These are phyloP conservation scores for Salicornia ramosissima DNA, from an alignment of 148 eudicot genomes.

Conservation along the genomic window DNA sequence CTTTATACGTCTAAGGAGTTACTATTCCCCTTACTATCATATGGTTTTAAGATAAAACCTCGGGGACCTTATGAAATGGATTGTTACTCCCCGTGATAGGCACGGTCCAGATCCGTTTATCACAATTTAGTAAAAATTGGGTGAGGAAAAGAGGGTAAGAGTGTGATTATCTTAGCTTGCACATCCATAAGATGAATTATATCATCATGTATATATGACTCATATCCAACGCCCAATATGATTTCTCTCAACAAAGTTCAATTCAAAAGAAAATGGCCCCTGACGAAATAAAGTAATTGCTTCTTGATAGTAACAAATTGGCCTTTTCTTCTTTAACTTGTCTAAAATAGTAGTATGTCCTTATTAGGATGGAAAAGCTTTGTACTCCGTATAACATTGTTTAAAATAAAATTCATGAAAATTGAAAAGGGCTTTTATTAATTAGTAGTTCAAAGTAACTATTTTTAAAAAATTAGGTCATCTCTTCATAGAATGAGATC, in stretches of 20 bases:
- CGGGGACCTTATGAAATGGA: too few species aligned
- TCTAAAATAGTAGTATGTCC: background rate
- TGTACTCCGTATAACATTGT: background rate
- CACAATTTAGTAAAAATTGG: too few species aligned
- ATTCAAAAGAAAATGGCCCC: background rate
- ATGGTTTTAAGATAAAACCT: too few species aligned
- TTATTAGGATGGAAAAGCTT: background rate
- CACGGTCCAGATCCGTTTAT: too few species aligned
- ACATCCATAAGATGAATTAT: too few species aligned
- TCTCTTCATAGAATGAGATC: background rate
- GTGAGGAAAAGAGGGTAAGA: too few species aligned
- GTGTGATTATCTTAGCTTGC: too few species aligned
- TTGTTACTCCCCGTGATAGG: too few species aligned
- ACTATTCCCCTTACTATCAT: too few species aligned
- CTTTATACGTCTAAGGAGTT: too few species aligned
- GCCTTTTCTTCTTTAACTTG: background rate
- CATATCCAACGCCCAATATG: background rate
- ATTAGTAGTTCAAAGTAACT: background rate
- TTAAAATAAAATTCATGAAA: background rate
- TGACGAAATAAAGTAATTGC: background rate
- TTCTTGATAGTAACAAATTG: background rate
- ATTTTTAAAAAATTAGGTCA: background rate
- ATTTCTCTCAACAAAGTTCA: slow-evolving; percentile 2
- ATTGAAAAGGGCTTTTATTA: background rate
- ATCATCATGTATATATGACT: background rate